Evolutionary conservation across 1,139 yeast species (phyloP).

Genomic region (Zygosaccharomyces sapae): DNA sequence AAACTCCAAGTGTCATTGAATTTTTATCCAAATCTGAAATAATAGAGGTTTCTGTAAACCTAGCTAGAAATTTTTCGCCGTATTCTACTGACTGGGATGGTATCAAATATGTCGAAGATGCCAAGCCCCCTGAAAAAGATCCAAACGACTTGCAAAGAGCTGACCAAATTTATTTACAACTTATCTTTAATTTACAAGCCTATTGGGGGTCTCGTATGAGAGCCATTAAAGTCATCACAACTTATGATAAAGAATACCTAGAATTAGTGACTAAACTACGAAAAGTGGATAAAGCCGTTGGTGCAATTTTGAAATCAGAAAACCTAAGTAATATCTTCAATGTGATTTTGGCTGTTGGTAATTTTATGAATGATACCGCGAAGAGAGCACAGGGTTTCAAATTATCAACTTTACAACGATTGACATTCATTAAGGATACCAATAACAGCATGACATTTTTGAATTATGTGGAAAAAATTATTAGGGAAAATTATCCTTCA

Average conservation of each 20-base stretch:
- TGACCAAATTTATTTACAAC: slow-evolving; percentile 67
- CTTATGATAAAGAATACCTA: slow-evolving; percentile 67
- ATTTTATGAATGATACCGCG: slow-evolving; percentile 74
- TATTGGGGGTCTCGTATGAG: slow-evolving; percentile 80
- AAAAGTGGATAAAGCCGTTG: slow-evolving; percentile 61
- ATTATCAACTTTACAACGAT: slow-evolving; percentile 66
- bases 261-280: slow-evolving; percentile 60
- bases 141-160: slow-evolving; percentile 71
- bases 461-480: slow-evolving; percentile 72
- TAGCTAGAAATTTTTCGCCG: slow-evolving; percentile 66
- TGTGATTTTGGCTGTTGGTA: slow-evolving; percentile 76
- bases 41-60: slow-evolving; percentile 56
- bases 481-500: slow-evolving; percentile 66
- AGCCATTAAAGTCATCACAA: slow-evolving; percentile 56
- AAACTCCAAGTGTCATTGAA: slow-evolving; percentile 61
- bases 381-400: slow-evolving; percentile 81
- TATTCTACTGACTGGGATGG: slow-evolving; percentile 54
- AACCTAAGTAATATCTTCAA: slow-evolving; percentile 65
- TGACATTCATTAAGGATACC: slow-evolving; percentile 72
- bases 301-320: slow-evolving; percentile 53
- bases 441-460: slow-evolving; percentile 74
- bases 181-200: slow-evolving; percentile 69
- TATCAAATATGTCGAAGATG: slow-evolving; percentile 27
- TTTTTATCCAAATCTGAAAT: slow-evolving; percentile 68
- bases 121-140: slow-evolving; percentile 63